Percentiles rank a stretch among this genome's conserved stretches.
These are phyloP conservation scores for Sclerotinia glacialis DNA, from an alignment of 2,329 filamentous ascomycete genomes.

Conservation along the genomic window DNA sequence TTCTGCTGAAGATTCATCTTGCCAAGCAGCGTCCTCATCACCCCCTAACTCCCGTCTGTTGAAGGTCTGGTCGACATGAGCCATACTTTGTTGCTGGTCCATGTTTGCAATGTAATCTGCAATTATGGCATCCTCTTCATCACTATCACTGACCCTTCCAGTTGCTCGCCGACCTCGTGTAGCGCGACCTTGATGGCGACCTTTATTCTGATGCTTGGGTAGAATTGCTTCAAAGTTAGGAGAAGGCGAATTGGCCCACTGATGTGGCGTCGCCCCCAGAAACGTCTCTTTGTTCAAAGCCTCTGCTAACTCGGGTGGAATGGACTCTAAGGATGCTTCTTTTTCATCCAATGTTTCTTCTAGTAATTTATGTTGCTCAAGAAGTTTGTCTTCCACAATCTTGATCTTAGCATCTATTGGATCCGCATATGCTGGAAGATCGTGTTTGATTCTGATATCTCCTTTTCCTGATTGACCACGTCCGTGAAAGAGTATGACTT, in stretches of 20 bases:
- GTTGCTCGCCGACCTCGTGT: not conserved
- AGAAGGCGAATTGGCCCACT: conserved; percentile 18
- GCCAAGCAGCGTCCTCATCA: conserved; percentile 37
- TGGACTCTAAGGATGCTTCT: conserved; percentile 11
- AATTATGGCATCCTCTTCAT: conserved; percentile 32
- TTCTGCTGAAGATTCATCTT: conserved; percentile 25
- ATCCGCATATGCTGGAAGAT: conserved; percentile 8
- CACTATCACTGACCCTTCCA: conserved; percentile 1
- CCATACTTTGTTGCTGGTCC: conserved; percentile 30
- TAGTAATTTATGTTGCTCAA: conserved; percentile 31
- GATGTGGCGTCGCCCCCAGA: not conserved
- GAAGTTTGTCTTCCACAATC: conserved; percentile 36
- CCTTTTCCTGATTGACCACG: conserved; percentile 38
- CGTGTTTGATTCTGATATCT: conserved; percentile 1
- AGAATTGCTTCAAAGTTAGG: conserved; percentile 19
- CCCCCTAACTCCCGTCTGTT: conserved; percentile 46
- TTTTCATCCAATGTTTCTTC: conserved; percentile 33
- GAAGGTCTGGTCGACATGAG: conserved; percentile 22
- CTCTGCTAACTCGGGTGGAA: conserved; percentile 12
- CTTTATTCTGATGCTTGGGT: conserved; percentile 14
- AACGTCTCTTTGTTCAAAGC: conserved; percentile 4
- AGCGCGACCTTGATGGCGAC: conserved; percentile 18
- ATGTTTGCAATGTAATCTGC: conserved; percentile 42
- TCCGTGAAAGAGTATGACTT: conserved; percentile 67
- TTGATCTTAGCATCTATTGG: conserved; percentile 35